phyloP scores from a whole-genome alignment of 768 basidiomycete genomes.

The Trichaptum fuscoviolaceum region DNA sequence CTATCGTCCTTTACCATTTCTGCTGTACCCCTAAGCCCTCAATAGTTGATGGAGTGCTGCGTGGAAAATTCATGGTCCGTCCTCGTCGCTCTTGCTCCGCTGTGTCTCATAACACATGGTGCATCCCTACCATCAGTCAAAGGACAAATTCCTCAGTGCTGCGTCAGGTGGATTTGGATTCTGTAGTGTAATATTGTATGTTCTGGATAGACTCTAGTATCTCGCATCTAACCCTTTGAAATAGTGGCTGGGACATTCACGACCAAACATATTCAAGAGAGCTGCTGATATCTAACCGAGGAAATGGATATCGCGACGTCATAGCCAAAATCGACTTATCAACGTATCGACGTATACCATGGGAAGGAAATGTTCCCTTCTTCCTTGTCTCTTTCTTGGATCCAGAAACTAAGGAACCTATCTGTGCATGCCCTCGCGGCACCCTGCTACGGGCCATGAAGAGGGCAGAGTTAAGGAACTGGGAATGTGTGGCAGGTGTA shows the following conservation, averaged over 20 bases:
- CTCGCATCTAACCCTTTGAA: constrained; percentile 8
- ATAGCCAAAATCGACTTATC: constrained; percentile 82
- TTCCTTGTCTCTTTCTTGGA: constrained; percentile 90
- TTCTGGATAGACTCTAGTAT: constrained; percentile 11
- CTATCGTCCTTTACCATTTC: not conserved
- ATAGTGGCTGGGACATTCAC: constrained; percentile 89
- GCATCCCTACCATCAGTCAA: constrained; percentile 50
- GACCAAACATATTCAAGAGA: constrained; percentile 82
- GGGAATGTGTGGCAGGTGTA: constrained; percentile 74
- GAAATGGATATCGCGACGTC: constrained; percentile 90
- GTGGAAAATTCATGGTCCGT: constrained; percentile 90
- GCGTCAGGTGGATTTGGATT: constrained; percentile 86
- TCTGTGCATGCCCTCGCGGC: constrained; percentile 85
- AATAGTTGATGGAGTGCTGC: constrained; percentile 84
- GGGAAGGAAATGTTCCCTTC: constrained; percentile 90
- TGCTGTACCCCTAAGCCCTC: constrained; percentile 2
- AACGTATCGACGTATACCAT: constrained; percentile 83
- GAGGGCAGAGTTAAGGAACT: constrained; percentile 41
- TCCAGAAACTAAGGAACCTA: constrained; percentile 72
- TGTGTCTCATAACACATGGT: constrained; percentile 8
- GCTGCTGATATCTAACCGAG: constrained; percentile 83
- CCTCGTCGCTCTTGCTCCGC: not conserved
- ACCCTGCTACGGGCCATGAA: constrained; percentile 57
- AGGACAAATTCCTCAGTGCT: constrained; percentile 83
- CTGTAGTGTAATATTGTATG: constrained; percentile 88